Evolutionary conservation across 257 asterid genomes (phyloP).

Genomic region (Henckelia pumila): DNA sequence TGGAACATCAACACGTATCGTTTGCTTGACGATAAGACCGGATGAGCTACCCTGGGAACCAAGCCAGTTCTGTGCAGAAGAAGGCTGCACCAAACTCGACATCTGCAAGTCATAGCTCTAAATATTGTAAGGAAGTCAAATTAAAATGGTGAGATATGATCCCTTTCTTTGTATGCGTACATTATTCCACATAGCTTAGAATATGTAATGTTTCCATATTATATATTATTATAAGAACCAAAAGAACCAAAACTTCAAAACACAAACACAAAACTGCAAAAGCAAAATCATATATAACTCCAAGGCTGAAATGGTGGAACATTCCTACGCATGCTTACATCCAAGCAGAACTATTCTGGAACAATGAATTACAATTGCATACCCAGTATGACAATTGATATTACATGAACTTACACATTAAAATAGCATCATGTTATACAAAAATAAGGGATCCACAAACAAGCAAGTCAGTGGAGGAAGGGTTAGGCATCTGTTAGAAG

Average conservation of each 20-base stretch:
- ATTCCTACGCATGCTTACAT: slow-evolving; percentile 17
- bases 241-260: slow-evolving; percentile 19
- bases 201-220: slow-evolving; percentile 7
- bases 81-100: slow-evolving; percentile 71
- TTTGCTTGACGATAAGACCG: slow-evolving; percentile 81
- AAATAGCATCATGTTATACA: slow-evolving; percentile 18
- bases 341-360: slow-evolving; percentile 18
- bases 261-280: slow-evolving; percentile 15
- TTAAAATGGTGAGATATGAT: slow-evolving; percentile 14
- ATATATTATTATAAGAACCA: too few relatives aligned
- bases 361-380: slow-evolving; percentile 20
- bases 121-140: slow-evolving; percentile 31
- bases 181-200: not conserved
- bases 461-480: slow-evolving; percentile 13
- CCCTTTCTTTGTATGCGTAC: slow-evolving; percentile 17
- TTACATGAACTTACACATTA: slow-evolving; percentile 22
- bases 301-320: slow-evolving; percentile 13
- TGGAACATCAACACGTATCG: slow-evolving; percentile 90
- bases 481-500: slow-evolving; percentile 28
- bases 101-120: slow-evolving; percentile 58
- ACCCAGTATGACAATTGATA: slow-evolving; percentile 10
- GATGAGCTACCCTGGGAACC: slow-evolving; percentile 88
- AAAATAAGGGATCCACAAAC: slow-evolving; percentile 16
- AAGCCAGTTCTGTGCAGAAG: slow-evolving; percentile 83
- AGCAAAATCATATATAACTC: not conserved